Conservation (phyloP, 805 yeast genomes). For the Suhomyces tanzawaensis region DNA sequence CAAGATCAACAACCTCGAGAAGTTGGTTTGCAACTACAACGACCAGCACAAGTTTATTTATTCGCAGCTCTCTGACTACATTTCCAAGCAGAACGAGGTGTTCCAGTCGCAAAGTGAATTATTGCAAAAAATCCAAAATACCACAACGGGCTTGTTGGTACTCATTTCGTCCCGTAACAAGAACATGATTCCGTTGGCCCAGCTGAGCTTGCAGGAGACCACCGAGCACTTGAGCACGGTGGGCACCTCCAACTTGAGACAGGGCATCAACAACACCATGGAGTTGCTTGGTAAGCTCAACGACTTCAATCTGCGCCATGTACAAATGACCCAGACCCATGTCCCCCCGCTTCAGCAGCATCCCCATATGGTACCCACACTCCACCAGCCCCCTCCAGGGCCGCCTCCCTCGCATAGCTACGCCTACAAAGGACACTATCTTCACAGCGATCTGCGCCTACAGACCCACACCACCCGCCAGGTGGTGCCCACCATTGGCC, state of each 20-base stretch:
- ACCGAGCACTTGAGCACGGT: slow-evolving; percentile 9
- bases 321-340: not conserved
- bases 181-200: slow-evolving; percentile 13
- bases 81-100: slow-evolving; percentile 16
- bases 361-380: not conserved
- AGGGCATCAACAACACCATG: slow-evolving; percentile 16
- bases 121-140: slow-evolving; percentile 16
- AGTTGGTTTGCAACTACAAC: slow-evolving; percentile 12
- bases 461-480: slow-evolving; percentile 2
- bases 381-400: not conserved
- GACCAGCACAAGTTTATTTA: slow-evolving; percentile 13
- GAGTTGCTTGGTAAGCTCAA: slow-evolving; percentile 17
- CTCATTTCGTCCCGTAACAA: slow-evolving; percentile 12
- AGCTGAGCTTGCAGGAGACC: slow-evolving; percentile 14
- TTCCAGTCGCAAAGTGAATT: slow-evolving; percentile 16
- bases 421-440: not conserved
- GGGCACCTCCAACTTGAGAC: slow-evolving; percentile 11
- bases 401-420: not conserved
- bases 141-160: slow-evolving; percentile 11
- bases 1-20: slow-evolving; percentile 10
- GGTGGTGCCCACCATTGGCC: not conserved
- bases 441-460: not conserved
- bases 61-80: slow-evolving; percentile 12
- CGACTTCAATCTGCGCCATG: not conserved
- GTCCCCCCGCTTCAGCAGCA: not conserved